Evolutionary conservation across 768 basidiomycete species (phyloP), one percentile per base, ranked within the genome.

Genomic region (Multifurca ochricompacta): DNA sequence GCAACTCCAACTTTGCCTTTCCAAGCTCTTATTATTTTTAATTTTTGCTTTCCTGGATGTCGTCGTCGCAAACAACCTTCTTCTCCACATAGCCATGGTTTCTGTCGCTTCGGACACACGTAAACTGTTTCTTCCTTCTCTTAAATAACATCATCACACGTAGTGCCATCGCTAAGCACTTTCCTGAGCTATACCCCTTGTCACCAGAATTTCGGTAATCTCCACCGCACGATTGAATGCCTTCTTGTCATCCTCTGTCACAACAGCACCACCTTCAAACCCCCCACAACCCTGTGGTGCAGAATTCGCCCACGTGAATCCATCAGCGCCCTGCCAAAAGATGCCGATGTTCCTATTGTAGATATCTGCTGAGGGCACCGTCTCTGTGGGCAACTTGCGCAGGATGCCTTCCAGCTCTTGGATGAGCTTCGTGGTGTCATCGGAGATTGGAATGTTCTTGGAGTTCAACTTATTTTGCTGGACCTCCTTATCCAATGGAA

Each of bases 271-370:
- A 60, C 80, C 80, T 6, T 19, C 46, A 9, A 77, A 85, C 4
- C 76, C 76, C 13, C 73, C 75, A 62, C 81, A 82, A 2, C 86
- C 85, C 54, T 74, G 66, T 0, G 82, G 81, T 0, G 78, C 80
- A 3, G 78, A 79, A 63, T 83, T 84, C 37, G 51, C 64, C 85
- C 85, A 87, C 66, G 72, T 59, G 16, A 86, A 65, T n/a, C 51
- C 59, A 59, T 80, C 77, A 0, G 78, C 74, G 59, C 76, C 78
- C 6, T 69, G 73, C 70, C 78, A 83, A 6, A 75, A 70, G 56
- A 88, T 86, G 66, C 82, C 80, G 8, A 74, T 83, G 65, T 87
- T 74, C 59, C 80, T 58, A 1, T 82, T 82, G 59, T 91, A 91
- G 49, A 89, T 82, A 63, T 91, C 71, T 41, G 77, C 79, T 2